Conservation (phyloP, 1,284 basidiomycete species). For the Ustilago nuda region DNA sequence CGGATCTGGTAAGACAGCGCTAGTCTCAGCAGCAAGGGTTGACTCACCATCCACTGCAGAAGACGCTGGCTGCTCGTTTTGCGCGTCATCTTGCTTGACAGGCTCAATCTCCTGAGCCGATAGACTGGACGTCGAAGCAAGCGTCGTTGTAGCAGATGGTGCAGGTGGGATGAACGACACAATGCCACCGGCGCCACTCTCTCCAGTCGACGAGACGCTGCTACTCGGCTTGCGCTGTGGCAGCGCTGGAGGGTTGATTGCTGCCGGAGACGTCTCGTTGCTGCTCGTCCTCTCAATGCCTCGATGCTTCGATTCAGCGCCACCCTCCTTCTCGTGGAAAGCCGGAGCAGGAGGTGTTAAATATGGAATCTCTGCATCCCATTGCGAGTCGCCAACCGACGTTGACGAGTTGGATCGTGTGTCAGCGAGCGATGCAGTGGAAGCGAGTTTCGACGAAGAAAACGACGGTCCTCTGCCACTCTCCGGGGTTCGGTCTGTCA, state of each 20-base stretch:
- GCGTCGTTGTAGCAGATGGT: constrained; percentile 33
- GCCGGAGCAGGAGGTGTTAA: constrained; percentile 50
- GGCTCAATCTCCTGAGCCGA: constrained; percentile 4
- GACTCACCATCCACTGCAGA: not conserved
- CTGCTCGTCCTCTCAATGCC: constrained; percentile 24
- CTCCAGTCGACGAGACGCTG: constrained; percentile 39
- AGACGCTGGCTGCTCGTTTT: not conserved
- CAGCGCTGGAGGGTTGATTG: constrained; percentile 13
- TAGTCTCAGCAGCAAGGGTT: not conserved
- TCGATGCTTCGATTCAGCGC: constrained; percentile 23
- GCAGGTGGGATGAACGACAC: constrained; percentile 50
- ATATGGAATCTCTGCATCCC: constrained; percentile 45
- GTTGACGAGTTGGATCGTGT: constrained; percentile 9
- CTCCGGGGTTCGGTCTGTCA: constrained; percentile 10
- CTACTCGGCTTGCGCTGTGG: constrained; percentile 34
- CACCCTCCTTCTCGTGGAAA: constrained; percentile 21
- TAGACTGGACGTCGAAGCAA: constrained; percentile 26
- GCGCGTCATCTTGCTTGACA: constrained; percentile 4
- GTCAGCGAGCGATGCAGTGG: constrained; percentile 7
- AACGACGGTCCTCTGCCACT: constrained; percentile 8
- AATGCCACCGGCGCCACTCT: constrained; percentile 31
- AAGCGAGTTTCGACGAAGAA: constrained; percentile 19
- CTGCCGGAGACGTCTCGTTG: constrained; percentile 8
- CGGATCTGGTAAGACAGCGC: not conserved
- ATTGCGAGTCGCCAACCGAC: constrained; percentile 27